Conservation (phyloP, 2,329 filamentous ascomycete species). For the Arthrobotrys conoides region DNA sequence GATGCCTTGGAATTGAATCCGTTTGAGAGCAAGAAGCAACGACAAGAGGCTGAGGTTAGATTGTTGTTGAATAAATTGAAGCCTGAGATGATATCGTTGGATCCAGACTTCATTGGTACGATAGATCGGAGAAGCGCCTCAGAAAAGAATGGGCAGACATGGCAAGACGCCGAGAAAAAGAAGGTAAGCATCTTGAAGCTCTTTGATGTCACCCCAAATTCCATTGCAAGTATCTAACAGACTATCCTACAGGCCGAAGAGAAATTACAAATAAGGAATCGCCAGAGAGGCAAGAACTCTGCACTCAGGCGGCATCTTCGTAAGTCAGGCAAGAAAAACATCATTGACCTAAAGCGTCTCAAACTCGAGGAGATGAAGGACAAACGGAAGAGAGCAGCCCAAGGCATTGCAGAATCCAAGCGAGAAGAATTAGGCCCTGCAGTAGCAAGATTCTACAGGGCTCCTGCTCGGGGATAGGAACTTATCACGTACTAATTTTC, state of each 20-base stretch:
- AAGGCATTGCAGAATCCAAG: conserved; percentile 70
- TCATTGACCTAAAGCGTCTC: conserved; percentile 94
- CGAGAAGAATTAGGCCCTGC: conserved; percentile 86
- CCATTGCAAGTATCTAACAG: conserved; percentile 63
- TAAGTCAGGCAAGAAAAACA: conserved; percentile 92
- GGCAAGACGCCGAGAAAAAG: conserved; percentile 78
- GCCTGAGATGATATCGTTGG: conserved; percentile 95
- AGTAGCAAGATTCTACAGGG: conserved; percentile 82
- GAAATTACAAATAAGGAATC: conserved; percentile 78
- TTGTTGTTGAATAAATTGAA: conserved; percentile 91
- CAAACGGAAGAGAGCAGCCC: conserved; percentile 77
- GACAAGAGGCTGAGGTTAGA: conserved; percentile 92
- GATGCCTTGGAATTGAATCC: conserved; percentile 95
- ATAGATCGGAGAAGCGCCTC: conserved; percentile 85
- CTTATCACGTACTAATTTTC: conserved; percentile 2
- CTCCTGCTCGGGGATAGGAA: conserved; percentile 31
- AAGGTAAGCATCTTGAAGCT: conserved; percentile 45
- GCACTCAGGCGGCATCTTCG: conserved; percentile 87
- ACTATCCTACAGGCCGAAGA: conserved; percentile 70
- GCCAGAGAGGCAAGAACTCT: conserved; percentile 85
- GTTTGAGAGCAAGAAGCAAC: conserved; percentile 92
- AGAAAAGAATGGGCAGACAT: conserved; percentile 81
- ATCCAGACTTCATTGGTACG: conserved; percentile 91
- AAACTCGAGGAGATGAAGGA: conserved; percentile 85
- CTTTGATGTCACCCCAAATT: neutral